Base-by-base conservation (phyloP, 1,284 basidiomycete genomes). In the Fomitiporia mediterranea region DNA sequence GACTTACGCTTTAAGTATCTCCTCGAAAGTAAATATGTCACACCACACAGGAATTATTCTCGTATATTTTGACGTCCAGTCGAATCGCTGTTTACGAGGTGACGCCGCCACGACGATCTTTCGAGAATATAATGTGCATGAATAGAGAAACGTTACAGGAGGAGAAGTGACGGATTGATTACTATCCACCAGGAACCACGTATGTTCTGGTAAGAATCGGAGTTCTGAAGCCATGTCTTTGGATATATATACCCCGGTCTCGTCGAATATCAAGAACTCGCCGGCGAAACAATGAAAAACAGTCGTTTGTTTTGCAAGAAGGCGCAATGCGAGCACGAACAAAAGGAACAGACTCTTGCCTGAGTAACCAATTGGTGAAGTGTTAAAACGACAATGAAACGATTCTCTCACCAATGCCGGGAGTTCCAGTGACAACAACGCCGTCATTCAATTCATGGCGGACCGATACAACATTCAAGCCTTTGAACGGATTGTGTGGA, bases 401-500 rank as follows among this genome's bases (percentile, higher is more conserved):
- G 28, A 4, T 25, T 27, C 43, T 44, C 43, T 44, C 43, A 44
- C 43, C 43, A 11, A 44, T 44, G 23, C 43, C 43, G 11, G 43
- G 43, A 21, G 43, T 44, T 19, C 43, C 43, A 25, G 3, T 44
- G 43, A 44, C 28, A 44, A 44, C 43, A 25, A 44, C 43, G 21
- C 43, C 43, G 28, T 19, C 21, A 21, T 25, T 21, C 43, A 25
- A 19, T 9, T 21, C 43, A 19, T 44, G 11, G 21, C 23, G 21
- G 21, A 25, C 23, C n/a, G n/a, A 21, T 25, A 25, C 43, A 25
- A 44, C 28, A 25, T 44, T 15, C 17, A 44, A 21, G 23, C 23
- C 39, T 21, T 42, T 44, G 43, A 44, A 44, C 23, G 43, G 43
- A 44, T 44, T 44, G 43, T 44, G 28, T 44, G 43, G 43, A 44